Conservation (phyloP, 2,329 filamentous ascomycete species). For the Didymella pinodella region DNA sequence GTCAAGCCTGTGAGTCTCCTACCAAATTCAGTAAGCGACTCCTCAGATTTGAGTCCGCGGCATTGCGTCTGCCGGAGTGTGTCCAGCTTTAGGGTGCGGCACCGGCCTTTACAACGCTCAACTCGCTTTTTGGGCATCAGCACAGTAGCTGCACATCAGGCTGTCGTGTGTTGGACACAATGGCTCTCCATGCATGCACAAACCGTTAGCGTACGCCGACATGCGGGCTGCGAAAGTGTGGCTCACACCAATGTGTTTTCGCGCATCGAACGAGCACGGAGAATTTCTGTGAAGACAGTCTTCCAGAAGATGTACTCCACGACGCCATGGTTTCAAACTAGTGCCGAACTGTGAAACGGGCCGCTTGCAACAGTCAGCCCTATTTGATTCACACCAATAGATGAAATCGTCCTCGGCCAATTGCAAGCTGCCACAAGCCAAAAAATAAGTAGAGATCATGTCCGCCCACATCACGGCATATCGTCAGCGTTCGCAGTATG, state of each 20-base stretch:
- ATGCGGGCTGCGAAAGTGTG: neutral
- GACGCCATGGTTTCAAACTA: constrained; percentile 25
- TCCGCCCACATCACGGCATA: neutral
- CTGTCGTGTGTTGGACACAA: constrained; percentile 3
- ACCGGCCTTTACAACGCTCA: neutral
- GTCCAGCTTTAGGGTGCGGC: neutral
- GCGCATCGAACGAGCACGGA: constrained; percentile 20
- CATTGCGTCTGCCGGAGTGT: neutral
- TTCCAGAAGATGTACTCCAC: constrained; percentile 27
- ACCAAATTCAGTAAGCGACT: constrained; percentile 7
- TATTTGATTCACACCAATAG: neutral
- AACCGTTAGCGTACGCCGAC: neutral
- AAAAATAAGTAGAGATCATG: neutral
- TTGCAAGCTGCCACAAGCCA: neutral
- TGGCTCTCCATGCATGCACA: constrained; percentile 4
- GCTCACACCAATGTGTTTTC: neutral
- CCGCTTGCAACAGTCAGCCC: constrained; percentile 9
- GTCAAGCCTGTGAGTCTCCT: constrained; percentile 1
- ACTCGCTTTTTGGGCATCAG: constrained; percentile 9
- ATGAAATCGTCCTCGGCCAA: neutral
- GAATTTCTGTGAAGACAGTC: constrained; percentile 14
- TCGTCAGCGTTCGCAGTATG: neutral
- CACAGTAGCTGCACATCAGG: constrained; percentile 12
- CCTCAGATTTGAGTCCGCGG: neutral
- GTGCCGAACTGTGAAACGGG: constrained; percentile 24